Conservation (phyloP, 768 basidiomycete species). For the Daedaleopsis sinensis region DNA sequence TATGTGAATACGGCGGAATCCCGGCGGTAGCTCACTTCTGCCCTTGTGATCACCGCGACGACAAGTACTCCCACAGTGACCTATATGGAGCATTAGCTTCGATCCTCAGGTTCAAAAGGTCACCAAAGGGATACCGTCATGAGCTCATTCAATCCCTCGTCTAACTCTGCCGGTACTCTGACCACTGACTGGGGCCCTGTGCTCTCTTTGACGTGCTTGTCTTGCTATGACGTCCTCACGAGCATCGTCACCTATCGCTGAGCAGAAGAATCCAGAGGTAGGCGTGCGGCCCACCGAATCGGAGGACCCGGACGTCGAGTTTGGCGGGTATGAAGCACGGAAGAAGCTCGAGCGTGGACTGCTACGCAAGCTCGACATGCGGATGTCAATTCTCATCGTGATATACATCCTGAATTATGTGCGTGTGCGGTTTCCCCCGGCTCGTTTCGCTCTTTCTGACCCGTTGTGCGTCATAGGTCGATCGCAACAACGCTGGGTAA, state of each 20-base stretch:
- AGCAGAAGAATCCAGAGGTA: conserved; percentile 6
- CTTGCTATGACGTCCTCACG: conserved; percentile 14
- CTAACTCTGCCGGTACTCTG: neutral
- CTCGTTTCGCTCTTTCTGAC: neutral
- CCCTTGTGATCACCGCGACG: conserved; percentile 17
- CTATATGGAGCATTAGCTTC: neutral
- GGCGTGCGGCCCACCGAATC: conserved; percentile 9
- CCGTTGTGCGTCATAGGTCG: conserved; percentile 44
- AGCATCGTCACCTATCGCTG: conserved; percentile 6
- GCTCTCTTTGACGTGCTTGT: neutral
- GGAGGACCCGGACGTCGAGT: conserved; percentile 34
- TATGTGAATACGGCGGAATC: neutral
- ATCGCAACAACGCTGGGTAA: conserved; percentile 72
- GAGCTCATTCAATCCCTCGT: neutral
- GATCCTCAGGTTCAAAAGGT: conserved; percentile 7
- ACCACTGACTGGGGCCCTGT: neutral
- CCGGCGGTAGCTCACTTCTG: neutral
- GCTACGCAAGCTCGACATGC: conserved; percentile 45
- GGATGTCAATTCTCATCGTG: conserved; percentile 47
- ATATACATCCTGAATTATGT: conserved; percentile 53
- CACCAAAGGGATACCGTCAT: conserved; percentile 8
- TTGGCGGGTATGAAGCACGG: conserved; percentile 41
- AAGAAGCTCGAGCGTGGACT: conserved; percentile 45
- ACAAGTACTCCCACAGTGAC: neutral
- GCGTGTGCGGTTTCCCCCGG: conserved; percentile 21